These are phyloP conservation scores for Monilinia vaccinii-corymbosi DNA, from an alignment of 2,329 filamentous ascomycete genomes.

Conservation along the genomic window DNA sequence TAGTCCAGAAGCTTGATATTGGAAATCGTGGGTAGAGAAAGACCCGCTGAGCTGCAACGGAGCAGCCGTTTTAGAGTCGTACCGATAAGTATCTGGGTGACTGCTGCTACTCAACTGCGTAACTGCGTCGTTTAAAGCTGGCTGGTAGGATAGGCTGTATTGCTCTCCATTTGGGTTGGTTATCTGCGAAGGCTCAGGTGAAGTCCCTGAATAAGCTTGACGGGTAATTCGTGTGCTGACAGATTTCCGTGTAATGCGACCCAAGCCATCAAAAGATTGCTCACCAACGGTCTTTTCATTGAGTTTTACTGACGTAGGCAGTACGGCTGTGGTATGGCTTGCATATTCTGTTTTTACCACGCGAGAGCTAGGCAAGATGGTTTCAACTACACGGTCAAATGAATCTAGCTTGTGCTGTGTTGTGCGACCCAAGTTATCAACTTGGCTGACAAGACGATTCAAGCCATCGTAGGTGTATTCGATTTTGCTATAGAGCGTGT, in stretches of 20 bases:
- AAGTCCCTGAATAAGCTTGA: background rate
- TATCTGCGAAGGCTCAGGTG: background rate
- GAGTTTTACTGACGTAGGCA: background rate
- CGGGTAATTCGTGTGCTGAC: background rate
- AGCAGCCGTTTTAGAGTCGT: background rate
- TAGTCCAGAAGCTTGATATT: background rate
- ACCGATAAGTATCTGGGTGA: background rate
- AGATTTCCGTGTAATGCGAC: background rate
- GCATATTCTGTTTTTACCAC: conserved; percentile 5
- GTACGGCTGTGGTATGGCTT: background rate
- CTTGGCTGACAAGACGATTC: background rate
- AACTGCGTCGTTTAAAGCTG: background rate
- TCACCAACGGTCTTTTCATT: background rate
- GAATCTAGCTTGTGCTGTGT: background rate
- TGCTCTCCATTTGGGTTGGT: background rate
- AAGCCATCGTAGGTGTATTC: conserved; percentile 7
- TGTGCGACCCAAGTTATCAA: background rate
- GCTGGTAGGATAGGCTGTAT: background rate
- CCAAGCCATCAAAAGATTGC: conserved; percentile 5
- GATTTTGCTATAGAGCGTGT: conserved; percentile 1
- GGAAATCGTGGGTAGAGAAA: background rate
- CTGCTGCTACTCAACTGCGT: background rate
- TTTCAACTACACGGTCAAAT: conserved; percentile 7
- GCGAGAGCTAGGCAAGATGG: background rate
- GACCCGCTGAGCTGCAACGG: background rate